phyloP scores from a whole-genome alignment of 1,139 yeast genomes.

The Debaryomyces singareniensis region DNA sequence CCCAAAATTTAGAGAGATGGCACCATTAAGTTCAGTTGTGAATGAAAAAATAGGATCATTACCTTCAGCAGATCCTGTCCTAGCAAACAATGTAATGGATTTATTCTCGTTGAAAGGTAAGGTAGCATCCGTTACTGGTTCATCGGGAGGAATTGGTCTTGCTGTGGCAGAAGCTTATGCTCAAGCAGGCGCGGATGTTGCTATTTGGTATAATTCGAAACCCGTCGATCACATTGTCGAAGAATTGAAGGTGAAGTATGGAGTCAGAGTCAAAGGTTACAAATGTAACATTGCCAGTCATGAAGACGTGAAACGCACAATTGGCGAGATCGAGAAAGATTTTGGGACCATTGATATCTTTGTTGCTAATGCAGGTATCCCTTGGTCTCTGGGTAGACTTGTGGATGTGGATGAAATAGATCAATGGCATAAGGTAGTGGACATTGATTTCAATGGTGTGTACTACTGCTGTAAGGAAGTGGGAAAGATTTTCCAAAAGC shows the following conservation, averaged over 20 bases:
- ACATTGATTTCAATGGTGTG: conserved; percentile 69
- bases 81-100: conserved; percentile 31
- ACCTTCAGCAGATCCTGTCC: conserved; percentile 23
- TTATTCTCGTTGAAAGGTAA: conserved; percentile 71
- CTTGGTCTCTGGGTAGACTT: conserved; percentile 73
- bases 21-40: conserved; percentile 11
- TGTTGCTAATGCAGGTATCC: conserved; percentile 89
- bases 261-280: conserved; percentile 65
- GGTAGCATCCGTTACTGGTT: conserved; percentile 85
- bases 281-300: conserved; percentile 61
- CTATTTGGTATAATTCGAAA: conserved; percentile 60
- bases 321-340: conserved; percentile 56
- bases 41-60: conserved; percentile 22
- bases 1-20: no score
- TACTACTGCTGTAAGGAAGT: conserved; percentile 67
- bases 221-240: conserved; percentile 58
- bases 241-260: conserved; percentile 52
- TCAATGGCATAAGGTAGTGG: conserved; percentile 59
- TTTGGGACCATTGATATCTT: conserved; percentile 76
- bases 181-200: conserved; percentile 88
- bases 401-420: conserved; percentile 51
- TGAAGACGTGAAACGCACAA: conserved; percentile 50
- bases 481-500: conserved; percentile 66
- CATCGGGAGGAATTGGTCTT: conserved; percentile 79
- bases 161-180: conserved; percentile 84